Percentiles rank a stretch among this genome's conserved stretches.
Conservation (phyloP, 2,329 filamentous ascomycete species). For the Hymenoscyphus infarciens region DNA sequence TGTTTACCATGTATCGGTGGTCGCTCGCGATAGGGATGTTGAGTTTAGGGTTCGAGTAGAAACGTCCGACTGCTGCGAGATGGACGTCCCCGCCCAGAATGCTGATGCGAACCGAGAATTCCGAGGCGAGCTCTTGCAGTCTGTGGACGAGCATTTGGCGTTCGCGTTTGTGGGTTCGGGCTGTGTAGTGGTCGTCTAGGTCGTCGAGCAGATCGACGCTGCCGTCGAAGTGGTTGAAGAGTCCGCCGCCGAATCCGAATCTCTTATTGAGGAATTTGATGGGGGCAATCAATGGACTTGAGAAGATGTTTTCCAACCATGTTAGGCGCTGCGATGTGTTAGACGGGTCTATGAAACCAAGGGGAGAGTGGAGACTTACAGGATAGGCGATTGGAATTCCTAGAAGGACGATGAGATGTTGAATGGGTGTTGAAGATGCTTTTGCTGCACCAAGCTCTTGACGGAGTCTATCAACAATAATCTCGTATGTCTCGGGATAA, state of each 20-base stretch:
- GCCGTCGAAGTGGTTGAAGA: slow-evolving; percentile 94
- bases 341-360: slow-evolving; percentile 7
- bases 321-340: slow-evolving; percentile 62
- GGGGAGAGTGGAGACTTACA: slow-evolving; percentile 49
- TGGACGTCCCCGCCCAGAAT: slow-evolving; percentile 95
- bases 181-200: slow-evolving; percentile 93
- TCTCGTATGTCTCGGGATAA: slow-evolving; percentile 84
- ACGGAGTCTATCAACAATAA: slow-evolving; percentile 81
- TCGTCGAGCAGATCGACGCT: slow-evolving; percentile 90
- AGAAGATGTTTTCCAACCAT: slow-evolving; percentile 94
- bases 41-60: slow-evolving; percentile 85
- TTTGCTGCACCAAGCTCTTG: slow-evolving; percentile 82
- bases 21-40: slow-evolving; percentile 76
- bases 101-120: slow-evolving; percentile 84
- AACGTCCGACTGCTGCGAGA: slow-evolving; percentile 84
- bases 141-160: slow-evolving; percentile 73
- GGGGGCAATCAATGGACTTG: slow-evolving; percentile 60
- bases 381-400: slow-evolving; percentile 87
- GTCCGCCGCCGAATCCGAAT: slow-evolving; percentile 38
- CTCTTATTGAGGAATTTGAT: slow-evolving; percentile 57
- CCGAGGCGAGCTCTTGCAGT: slow-evolving; percentile 77
- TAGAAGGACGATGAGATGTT: slow-evolving; percentile 81
- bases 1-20: slow-evolving; percentile 91
- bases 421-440: slow-evolving; percentile 72
- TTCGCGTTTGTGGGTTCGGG: slow-evolving; percentile 85